Conservation (phyloP, 306 rosid species). For the Citrullus amarus region DNA sequence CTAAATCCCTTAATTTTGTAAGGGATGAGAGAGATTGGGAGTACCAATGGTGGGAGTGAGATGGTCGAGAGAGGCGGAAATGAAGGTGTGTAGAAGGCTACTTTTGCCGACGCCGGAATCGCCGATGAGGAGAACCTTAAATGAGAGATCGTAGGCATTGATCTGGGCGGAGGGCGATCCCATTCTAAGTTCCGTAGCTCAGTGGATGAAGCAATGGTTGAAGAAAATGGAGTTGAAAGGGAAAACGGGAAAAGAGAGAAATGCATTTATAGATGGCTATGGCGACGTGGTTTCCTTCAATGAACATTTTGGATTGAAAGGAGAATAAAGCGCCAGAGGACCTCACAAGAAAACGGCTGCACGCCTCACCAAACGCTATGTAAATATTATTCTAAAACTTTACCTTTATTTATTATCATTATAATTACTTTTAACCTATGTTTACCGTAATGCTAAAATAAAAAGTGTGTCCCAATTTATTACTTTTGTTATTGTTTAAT, state of each 20-base stretch:
- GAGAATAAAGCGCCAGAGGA: neutral
- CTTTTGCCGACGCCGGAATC: constrained; percentile 96
- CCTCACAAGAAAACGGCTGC: constrained; percentile 3
- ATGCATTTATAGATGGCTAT: neutral
- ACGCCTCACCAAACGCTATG: neutral
- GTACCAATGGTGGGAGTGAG: constrained; percentile 78
- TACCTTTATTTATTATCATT: neutral
- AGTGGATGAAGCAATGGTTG: neutral
- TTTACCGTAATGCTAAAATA: too few species aligned
- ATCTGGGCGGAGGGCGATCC: constrained; percentile 70
- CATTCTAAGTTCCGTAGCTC: constrained; percentile 13
- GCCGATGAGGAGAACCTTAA: constrained; percentile 88
- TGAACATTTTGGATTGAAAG: neutral
- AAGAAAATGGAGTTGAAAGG: neutral
- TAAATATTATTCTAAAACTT: neutral
- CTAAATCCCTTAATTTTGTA: neutral
- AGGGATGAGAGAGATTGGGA: neutral
- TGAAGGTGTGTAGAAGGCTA: constrained; percentile 75
- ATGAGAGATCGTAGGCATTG: constrained; percentile 69
- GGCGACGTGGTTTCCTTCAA: neutral
- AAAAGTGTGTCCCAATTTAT: too few species aligned
- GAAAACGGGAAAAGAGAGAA: neutral
- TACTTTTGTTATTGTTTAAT: too few species aligned
- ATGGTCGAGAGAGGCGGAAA: constrained; percentile 44
- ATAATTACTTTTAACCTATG: too few species aligned